Conservation (phyloP, 179 eudicot genomes). For the Spergularia azorica region DNA sequence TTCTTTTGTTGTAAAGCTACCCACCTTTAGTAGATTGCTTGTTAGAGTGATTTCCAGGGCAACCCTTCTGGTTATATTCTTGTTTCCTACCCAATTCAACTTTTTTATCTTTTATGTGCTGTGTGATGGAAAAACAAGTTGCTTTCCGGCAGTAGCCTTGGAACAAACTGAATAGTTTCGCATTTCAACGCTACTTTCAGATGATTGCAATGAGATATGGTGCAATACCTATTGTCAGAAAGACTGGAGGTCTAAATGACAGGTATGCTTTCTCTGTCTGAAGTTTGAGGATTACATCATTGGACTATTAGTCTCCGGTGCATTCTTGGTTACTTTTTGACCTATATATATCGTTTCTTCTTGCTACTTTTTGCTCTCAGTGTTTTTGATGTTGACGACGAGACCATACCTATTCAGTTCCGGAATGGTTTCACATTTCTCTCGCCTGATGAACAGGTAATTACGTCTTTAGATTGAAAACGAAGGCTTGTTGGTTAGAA, state of each 20-base stretch:
- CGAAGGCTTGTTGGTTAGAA: not conserved
- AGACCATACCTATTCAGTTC: constrained; percentile 62
- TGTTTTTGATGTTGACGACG: constrained; percentile 89
- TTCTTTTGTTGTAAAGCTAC: no score
- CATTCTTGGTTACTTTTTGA: not conserved
- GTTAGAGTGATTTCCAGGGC: not conserved
- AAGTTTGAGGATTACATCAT: not conserved
- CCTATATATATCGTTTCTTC: not conserved
- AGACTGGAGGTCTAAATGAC: constrained; percentile 94
- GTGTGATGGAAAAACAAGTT: constrained; percentile 1
- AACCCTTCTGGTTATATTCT: not conserved
- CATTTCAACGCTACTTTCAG: constrained; percentile 34
- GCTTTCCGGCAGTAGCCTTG: constrained; percentile 1
- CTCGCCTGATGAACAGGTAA: constrained; percentile 84
- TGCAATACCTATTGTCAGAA: constrained; percentile 74
- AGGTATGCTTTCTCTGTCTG: constrained; percentile 45
- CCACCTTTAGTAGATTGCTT: no score
- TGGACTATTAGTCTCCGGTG: not conserved
- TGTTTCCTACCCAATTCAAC: not conserved
- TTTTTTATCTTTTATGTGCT: not conserved
- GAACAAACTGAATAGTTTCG: not conserved
- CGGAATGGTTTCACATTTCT: constrained; percentile 85
- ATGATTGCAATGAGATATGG: constrained; percentile 99
- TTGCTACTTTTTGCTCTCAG: constrained; percentile 33
- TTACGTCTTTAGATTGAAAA: not conserved